Percentiles rank a stretch among this genome's conserved stretches.
Conservation (phyloP, 305 asterid genomes). For the Fraxinus angustifolia region DNA sequence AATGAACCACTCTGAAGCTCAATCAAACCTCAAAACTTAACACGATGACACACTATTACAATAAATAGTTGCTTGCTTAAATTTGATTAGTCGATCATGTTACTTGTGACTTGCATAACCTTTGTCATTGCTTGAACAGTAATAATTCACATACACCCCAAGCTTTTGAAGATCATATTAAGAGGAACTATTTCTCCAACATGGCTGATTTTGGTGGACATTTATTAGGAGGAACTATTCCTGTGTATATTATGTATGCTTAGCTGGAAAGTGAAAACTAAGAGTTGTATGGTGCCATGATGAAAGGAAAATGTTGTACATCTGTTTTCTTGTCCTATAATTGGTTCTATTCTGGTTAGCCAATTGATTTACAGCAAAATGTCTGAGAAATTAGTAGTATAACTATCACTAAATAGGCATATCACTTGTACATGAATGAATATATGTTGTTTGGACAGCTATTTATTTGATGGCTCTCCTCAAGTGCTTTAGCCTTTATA, state of each 20-base stretch:
- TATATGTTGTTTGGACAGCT: conserved; percentile 35
- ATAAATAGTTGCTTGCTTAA: not conserved
- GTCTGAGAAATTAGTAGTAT: not conserved
- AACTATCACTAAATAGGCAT: not conserved
- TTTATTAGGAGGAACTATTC: conserved; percentile 23
- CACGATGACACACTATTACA: not conserved
- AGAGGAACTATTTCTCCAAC: not conserved
- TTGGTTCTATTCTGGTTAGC: conserved; percentile 22
- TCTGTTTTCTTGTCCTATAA: conserved; percentile 9
- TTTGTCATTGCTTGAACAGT: no score
- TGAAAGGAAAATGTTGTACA: conserved; percentile 12
- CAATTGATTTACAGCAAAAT: conserved; percentile 33
- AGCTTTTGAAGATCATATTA: not conserved
- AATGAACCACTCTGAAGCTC: not conserved
- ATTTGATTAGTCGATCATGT: not conserved
- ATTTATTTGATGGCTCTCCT: conserved; percentile 22
- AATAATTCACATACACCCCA: not conserved
- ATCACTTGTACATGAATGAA: not conserved
- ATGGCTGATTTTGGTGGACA: conserved; percentile 31
- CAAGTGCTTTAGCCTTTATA: conserved; percentile 2
- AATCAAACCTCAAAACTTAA: not conserved
- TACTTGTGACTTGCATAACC: no score
- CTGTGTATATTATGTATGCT: conserved; percentile 14
- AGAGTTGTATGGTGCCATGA: conserved; percentile 12
- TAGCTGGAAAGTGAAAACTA: conserved; percentile 26